Percentiles rank a stretch among this genome's conserved stretches.
Evolutionary conservation across 2,329 filamentous ascomycete genomes (phyloP).

Genomic region (Colletotrichum echinochloae): DNA sequence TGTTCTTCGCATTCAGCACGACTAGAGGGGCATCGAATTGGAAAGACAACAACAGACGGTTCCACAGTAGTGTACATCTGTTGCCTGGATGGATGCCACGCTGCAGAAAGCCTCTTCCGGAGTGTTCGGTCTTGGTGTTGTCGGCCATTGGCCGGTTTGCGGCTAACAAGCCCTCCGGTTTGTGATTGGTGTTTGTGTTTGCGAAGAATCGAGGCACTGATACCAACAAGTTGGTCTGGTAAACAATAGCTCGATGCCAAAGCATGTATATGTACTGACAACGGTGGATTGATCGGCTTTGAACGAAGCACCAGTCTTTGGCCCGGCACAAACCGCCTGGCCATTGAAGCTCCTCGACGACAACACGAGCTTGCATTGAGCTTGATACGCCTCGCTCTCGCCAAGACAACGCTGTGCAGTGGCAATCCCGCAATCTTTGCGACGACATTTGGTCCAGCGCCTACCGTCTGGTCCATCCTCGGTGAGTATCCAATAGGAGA

Average conservation of each 20-base stretch:
- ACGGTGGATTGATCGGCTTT: neutral
- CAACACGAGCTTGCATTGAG: neutral
- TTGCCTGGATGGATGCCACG: neutral
- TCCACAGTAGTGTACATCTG: neutral
- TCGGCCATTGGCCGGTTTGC: slow-evolving; percentile 30
- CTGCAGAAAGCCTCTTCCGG: slow-evolving; percentile 13
- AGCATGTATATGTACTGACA: neutral
- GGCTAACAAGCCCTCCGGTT: neutral
- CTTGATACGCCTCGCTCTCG: neutral
- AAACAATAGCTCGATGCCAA: neutral
- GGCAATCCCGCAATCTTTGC: neutral
- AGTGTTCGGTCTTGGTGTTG: neutral
- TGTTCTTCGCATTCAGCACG: neutral
- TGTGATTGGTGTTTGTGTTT: neutral
- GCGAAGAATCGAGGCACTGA: neutral
- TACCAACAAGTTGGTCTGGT: neutral
- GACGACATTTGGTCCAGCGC: neutral
- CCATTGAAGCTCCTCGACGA: too few relatives aligned
- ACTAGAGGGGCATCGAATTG: slow-evolving; percentile 6
- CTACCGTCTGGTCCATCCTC: neutral
- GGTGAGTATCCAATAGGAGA: slow-evolving; percentile 12
- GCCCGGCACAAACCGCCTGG: neutral
- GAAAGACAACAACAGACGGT: slow-evolving; percentile 6
- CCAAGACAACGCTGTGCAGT: neutral
- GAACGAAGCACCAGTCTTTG: neutral